A percentile compares a stretch with the other conserved stretches of the same genome.
phyloP scores from a whole-genome alignment of 164 flowering plant genomes.

The Euptelea pleiosperma region DNA sequence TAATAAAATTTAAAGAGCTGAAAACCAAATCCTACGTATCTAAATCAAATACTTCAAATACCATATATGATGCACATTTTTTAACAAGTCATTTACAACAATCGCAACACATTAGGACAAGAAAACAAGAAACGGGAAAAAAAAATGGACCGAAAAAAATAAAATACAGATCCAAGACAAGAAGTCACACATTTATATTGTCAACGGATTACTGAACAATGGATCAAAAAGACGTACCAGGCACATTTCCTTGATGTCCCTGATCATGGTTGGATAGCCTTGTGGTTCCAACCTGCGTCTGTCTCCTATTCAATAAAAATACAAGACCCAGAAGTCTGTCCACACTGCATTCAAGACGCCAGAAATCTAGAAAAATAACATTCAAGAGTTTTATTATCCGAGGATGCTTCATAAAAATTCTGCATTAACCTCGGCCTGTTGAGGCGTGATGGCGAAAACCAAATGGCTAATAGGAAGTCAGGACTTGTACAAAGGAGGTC shows the following conservation, averaged over 20 bases:
- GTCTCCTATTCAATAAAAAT: background rate
- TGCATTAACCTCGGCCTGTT: slow-evolving; percentile 22
- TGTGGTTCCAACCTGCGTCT: background rate
- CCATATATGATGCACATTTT: too few species aligned
- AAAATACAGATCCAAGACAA: too few species aligned
- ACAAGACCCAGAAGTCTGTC: background rate
- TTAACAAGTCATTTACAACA: too few species aligned
- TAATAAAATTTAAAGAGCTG: too few species aligned
- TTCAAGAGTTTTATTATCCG: slow-evolving; percentile 23
- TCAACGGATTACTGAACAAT: background rate
- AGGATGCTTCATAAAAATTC: slow-evolving; percentile 31
- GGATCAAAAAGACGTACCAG: background rate
- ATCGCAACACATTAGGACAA: too few species aligned
- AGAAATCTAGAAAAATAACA: too few species aligned
- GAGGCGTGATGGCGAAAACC: background rate
- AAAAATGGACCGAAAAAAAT: too few species aligned
- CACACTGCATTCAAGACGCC: slow-evolving; percentile 1
- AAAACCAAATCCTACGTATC: too few species aligned
- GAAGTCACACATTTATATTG: too few species aligned
- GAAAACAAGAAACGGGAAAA: too few species aligned
- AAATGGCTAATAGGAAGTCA: slow-evolving; percentile 1
- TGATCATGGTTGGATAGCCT: background rate
- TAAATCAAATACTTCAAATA: too few species aligned
- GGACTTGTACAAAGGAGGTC: slow-evolving; percentile 7
- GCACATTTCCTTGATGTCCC: slow-evolving; percentile 9